phyloP scores from a whole-genome alignment of 306 rosid genomes.

The Crotalaria pallida region DNA sequence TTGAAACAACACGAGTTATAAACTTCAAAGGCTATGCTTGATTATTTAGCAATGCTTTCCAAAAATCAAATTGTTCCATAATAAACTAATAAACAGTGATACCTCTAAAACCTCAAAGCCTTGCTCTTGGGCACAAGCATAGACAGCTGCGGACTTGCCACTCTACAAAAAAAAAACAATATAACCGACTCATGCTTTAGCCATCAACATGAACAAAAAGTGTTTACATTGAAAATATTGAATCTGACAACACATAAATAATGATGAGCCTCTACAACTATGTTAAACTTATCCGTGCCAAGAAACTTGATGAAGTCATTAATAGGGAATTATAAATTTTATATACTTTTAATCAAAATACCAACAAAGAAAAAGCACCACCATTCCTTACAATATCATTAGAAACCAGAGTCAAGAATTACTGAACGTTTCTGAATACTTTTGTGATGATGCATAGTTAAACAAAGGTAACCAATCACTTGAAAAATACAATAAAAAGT shows the following conservation, averaged over 20 bases:
- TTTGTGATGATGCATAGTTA: not conserved
- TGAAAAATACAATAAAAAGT: not conserved
- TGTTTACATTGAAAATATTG: not conserved
- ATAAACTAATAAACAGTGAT: constrained; percentile 10
- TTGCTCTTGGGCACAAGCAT: constrained; percentile 91
- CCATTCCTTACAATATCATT: not conserved
- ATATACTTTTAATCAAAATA: not conserved
- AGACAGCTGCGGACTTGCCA: constrained; percentile 93
- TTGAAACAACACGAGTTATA: constrained; percentile 12
- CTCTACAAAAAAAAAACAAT: too few species aligned
- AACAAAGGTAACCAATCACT: not conserved
- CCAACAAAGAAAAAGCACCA: constrained; percentile 8
- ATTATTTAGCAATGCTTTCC: not conserved
- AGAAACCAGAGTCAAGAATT: not conserved
- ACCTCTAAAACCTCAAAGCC: constrained; percentile 87
- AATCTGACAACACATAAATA: not conserved
- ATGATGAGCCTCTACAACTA: constrained; percentile 16
- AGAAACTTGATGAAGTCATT: not conserved
- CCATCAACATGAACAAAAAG: constrained; percentile 6
- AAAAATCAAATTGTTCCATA: not conserved
- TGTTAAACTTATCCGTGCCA: not conserved
- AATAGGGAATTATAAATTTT: not conserved
- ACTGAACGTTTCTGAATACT: not conserved
- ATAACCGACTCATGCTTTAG: constrained; percentile 26
- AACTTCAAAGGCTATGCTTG: constrained; percentile 3